Evolutionary conservation across 2,329 filamentous ascomycete species (phyloP), one percentile per base, ranked within the genome.

Genomic region (Aspergillus alliaceus): DNA sequence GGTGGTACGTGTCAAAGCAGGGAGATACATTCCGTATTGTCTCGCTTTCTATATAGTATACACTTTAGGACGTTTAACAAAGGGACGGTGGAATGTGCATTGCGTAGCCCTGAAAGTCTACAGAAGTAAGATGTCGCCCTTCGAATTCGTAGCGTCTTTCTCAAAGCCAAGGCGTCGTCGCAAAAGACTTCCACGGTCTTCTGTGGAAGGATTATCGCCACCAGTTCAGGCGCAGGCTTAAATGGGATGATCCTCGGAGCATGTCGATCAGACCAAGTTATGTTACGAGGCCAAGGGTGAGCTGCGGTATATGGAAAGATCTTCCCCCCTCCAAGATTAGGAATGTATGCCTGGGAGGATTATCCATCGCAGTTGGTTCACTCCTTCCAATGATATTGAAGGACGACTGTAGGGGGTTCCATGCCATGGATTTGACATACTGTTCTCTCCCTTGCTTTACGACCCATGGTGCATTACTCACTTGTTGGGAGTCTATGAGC

Each of bases 1-100:
- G 66, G 72, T 62, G 72, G 68, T 72, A 68, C 73, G 75, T 77
- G 75, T 76, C 75, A 75, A 77, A 71, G 66, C 66, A 74, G 71
- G 68, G 73, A 77, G 74, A 71, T 73, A 77, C 75, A 77, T 77
- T 64, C 59, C 58, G 56, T 27, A 20, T 11, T 18, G 3, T 15
- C 27, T 31, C 11, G 18, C 44, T 15, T 6, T 44, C 24, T 32
- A 29, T 20, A 24, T 14, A n/a, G n/a, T 32, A 22, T 47, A 8
- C 15, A 3, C 8, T 24, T 24, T 32, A 34, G n/a, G 18, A 22
- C 29, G n/a, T 35, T 5, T 27, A 20, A 29, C 24, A 25, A 51
- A 29, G 12, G 2, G 47, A 25, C 15, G 29, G 12, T 34, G 49
- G 54, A 57, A 52, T 57, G 50, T n/a, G 34, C 22, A 24, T 34